Base-by-base conservation (phyloP, 139 green algal species). In the Chlamydomonas eustigma region DNA sequence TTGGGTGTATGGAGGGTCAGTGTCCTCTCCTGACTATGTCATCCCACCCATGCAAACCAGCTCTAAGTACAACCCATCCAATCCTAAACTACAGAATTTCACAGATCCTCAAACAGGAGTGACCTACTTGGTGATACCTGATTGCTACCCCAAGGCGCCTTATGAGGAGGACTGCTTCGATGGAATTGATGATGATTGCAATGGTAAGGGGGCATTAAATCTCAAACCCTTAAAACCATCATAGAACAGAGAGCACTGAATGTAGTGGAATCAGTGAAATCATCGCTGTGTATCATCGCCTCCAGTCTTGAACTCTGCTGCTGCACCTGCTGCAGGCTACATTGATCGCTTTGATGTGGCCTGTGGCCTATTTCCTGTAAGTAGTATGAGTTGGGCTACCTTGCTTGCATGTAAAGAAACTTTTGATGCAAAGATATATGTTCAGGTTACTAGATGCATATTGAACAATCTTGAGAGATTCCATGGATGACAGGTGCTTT, bases 111-210 rank as follows among this genome's bases (percentile, higher is more conserved):
- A 5, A 24, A 75, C 68, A 6, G 25, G 38, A 3, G 4, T 33
- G 68, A 12, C 36, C 8, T 64, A 58, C 37, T 5, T 37, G 4
- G 25, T 75, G 3, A 75, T 75, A 8, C 68, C 68, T 5, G 65
- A 38, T 4, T 72, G 65, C 65, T 22, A 44, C 4, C 65, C 65
- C 4, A 72, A 33, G 28, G 8, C 65, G 33, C 22, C 38, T 4
- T 75, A 64, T 31, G 68, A 75, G 38, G 5, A 64, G 22, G 25
- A 63, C 33, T 88, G 83, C 67, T 28, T 2, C 8, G 73, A 86
- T 39, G 65, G 51, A 32, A 37, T 51, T 4, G 83, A 88, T 72
- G 70, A 86, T 12, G 83, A 88, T 35, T 88, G 83, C 68, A 75
- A 87, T 25, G 79, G 79, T 0, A 30, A 77, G 4, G 12, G 22